Base-by-base conservation (phyloP, 306 rosid species). In the Carpinus viminea region DNA sequence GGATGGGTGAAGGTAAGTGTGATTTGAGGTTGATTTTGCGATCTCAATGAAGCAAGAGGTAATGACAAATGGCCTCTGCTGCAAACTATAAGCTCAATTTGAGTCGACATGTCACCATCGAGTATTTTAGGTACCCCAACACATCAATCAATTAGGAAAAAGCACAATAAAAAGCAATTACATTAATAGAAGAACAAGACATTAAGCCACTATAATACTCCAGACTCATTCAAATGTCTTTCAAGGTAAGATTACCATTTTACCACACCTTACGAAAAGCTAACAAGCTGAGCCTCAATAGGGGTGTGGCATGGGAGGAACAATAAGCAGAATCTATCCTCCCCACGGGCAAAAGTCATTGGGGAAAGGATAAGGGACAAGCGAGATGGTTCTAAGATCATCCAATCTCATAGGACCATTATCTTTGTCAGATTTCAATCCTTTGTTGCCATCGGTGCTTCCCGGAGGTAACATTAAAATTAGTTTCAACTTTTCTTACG, bases 101-200 rank as follows among this genome's bases (percentile, higher is more conserved):
- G n/a, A 75, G 93, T 80, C 62, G 92, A 90, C 90, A 94, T 88
- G 87, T 94, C 98, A 36, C 97, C 98, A 75, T 94, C 98, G 61
- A 94, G 98, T 78, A 94, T 88, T 74, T 87, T 88, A 41, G 92
- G 92, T 11, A 82, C 84, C 80, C 95, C 97, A 52, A 61, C 84
- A 97, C 92, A 80, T 76, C 61, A 9, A 26, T 64, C 46, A 64
- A 64, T 7, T 17, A 18, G n/a, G 72, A 66, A 64, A 4, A 66
- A 17, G 72, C 17, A 21, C 16, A 41, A 41, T 9, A 11, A 17
- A 38, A 66, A 38, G 41, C 47, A 65, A 61, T 17, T 5, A 18
- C 60, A n/a, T 54, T 54, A 54, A 54, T 11, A 57, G 31, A 8
- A 8, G 31, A 57, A 57, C 57, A 26, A 62, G 4, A 28, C 41